These are phyloP conservation scores for Arthromyces matolae DNA, from an alignment of 768 basidiomycete species.

Conservation along the genomic window DNA sequence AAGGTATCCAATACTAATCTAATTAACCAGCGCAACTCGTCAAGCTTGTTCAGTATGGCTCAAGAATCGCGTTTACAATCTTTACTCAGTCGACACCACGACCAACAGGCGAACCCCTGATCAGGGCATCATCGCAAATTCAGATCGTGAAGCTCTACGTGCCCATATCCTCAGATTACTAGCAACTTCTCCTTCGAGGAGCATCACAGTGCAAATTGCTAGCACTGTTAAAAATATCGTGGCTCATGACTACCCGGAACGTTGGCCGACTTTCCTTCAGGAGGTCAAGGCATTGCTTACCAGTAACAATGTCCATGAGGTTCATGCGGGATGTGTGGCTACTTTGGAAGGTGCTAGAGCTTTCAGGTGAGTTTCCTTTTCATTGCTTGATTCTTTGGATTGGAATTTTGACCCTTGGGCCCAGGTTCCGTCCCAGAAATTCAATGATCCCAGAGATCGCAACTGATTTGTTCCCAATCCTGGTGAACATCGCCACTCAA, in stretches of 20 bases:
- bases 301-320: constrained; percentile 64
- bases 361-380: constrained; percentile 51
- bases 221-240: constrained; percentile 71
- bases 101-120: constrained; percentile 50
- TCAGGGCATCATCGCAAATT: constrained; percentile 53
- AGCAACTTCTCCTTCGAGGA: constrained; percentile 59
- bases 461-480: constrained; percentile 63
- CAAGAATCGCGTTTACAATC: constrained; percentile 79
- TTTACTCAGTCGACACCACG: constrained; percentile 51
- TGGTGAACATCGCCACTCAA: constrained; percentile 69
- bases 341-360: constrained; percentile 75
- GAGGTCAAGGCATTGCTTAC: constrained; percentile 60
- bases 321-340: constrained; percentile 79
- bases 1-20: neutral
- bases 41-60: constrained; percentile 86
- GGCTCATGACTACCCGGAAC: constrained; percentile 71
- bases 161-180: constrained; percentile 65
- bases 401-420: no score
- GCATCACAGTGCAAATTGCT: constrained; percentile 74
- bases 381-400: no score
- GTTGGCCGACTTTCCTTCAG: constrained; percentile 70
- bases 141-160: constrained; percentile 75
- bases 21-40: constrained; percentile 61
- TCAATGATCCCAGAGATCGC: constrained; percentile 59
- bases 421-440: constrained; percentile 69